Base-by-base conservation (phyloP, 305 asterid genomes). In the Coffea humblotiana region DNA sequence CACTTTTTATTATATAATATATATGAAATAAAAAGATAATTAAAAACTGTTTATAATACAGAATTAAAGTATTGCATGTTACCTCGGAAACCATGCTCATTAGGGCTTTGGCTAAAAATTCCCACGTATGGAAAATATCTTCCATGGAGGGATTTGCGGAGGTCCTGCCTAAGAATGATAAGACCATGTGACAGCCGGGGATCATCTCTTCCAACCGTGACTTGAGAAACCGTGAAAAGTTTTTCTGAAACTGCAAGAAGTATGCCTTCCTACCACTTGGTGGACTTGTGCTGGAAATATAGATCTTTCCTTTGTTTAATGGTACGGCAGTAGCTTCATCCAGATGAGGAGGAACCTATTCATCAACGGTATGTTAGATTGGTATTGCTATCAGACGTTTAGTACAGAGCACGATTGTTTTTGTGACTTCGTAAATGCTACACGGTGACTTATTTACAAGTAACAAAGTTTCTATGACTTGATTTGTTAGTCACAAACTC, bases 301-400 rank as follows among this genome's bases (percentile, higher is more conserved):
- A 92, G 3, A 91, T 75, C 80, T 92, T 93, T 19, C 97, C 97
- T 80, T 88, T 85, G 89, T 93, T 91, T 52, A 88, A n/a, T 1
- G 83, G 82, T 47, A 48, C 23, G 54, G 19, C 70, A 9, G 78
- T 82, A 2, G 82, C 60, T 48, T 19, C 74, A 32, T 68, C 83
- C 82, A 88, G 49, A 45, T 65, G 65, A 8, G 80, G 72, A 0
- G 97, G 94, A 69, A 88, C 90, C 97, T 92, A 79, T 63, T 32
- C n/a, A 51, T 14, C 16, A 43, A 43, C 27, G 64, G 54, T 19
- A 73, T 19, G 5, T 7, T 10, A 37, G 25, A 19, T 78, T 37
- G 35, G 12, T 5, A 37, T 37, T 37, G 16, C 6, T 16, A n/a
- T n/a, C n/a, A 61, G 9, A 14, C 40, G 27, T 45, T 37, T 37